Percentiles rank a stretch among this genome's conserved stretches.
Conservation (phyloP, 768 basidiomycete species). For the Lactifluus rugatus region DNA sequence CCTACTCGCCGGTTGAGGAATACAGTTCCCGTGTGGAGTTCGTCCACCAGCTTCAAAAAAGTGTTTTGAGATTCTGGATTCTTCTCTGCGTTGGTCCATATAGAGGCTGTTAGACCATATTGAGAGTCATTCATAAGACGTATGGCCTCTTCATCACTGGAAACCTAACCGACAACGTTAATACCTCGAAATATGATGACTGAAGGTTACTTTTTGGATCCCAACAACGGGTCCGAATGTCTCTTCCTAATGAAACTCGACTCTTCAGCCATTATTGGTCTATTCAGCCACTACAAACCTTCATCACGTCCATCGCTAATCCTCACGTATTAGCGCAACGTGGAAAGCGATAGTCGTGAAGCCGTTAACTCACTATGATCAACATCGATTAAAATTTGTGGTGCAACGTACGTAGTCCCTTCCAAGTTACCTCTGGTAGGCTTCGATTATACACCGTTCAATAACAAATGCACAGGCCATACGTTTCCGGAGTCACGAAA, state of each 20-base stretch:
- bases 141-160: slow-evolving; percentile 81
- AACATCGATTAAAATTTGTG: slow-evolving; percentile 85
- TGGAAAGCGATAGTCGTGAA: not conserved
- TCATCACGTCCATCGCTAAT: slow-evolving; percentile 89
- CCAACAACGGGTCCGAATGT: slow-evolving; percentile 92
- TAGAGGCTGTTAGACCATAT: slow-evolving; percentile 87
- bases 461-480: slow-evolving; percentile 22
- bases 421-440: not conserved
- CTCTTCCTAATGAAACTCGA: slow-evolving; percentile 47
- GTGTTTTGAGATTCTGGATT: slow-evolving; percentile 53
- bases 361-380: slow-evolving; percentile 59
- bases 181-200: not conserved
- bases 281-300: slow-evolving; percentile 32
- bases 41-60: slow-evolving; percentile 59
- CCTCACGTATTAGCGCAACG: slow-evolving; percentile 4
- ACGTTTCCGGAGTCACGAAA: slow-evolving; percentile 64
- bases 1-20: slow-evolving; percentile 68
- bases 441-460: not conserved
- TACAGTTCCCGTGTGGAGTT: slow-evolving; percentile 83
- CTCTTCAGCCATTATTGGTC: not conserved
- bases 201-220: slow-evolving; percentile 65
- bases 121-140: slow-evolving; percentile 92
- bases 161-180: slow-evolving; percentile 38
- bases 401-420: slow-evolving; percentile 80
- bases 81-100: slow-evolving; percentile 76